Evolutionary conservation across 2,329 filamentous ascomycete genomes (phyloP), one percentile per base, ranked within the genome.

Genomic region (Xylaria multiplex): DNA sequence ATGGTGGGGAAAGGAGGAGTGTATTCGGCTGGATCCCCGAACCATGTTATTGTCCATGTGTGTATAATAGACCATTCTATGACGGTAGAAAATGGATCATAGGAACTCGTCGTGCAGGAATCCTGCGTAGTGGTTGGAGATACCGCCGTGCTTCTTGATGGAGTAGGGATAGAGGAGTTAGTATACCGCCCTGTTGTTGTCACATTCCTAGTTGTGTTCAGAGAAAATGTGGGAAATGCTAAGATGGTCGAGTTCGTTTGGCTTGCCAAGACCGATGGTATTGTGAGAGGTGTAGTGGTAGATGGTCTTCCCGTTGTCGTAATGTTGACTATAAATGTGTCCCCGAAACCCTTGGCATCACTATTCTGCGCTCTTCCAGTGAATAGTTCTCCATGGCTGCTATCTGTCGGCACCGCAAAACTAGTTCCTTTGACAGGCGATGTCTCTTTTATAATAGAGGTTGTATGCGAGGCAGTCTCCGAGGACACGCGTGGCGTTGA

Each of bases 21-120:
- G 69, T 86, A 86, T 59, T 83, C 79, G 27, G 71, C 75, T 3
- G 77, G 79, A 59, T 84, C 78, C 16, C 81, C 83, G 8, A 73
- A 78, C 73, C 84, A 83, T 19, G 84, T 86, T 56, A 82, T 77
- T 1, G 85, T 86, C 24, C 81, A 77, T 3, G 83, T 85, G 75
- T 86, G 79, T 19, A 84, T 73, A 42, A 86, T 77, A 2, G 79
- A 81, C 73, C 80, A 84, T 9, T 70, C 74, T 42, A 79, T 82
- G 27, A 79, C 71, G 0, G 77, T 82, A 4, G 52, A 37, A 32
- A 79, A 66, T 6, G 75, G 74, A 50, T 79, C 77, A 45, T 35
- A 32, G n/a, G 59, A 42, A 43, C 42, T 66, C 14, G 59, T 24
- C 13, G 54, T 67, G 57, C 74, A 77, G 24, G 67, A 68, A 60